Percentiles rank a stretch among this genome's conserved stretches.
phyloP scores from a whole-genome alignment of 208 protist species.

The Crithidia acanthocephali region DNA sequence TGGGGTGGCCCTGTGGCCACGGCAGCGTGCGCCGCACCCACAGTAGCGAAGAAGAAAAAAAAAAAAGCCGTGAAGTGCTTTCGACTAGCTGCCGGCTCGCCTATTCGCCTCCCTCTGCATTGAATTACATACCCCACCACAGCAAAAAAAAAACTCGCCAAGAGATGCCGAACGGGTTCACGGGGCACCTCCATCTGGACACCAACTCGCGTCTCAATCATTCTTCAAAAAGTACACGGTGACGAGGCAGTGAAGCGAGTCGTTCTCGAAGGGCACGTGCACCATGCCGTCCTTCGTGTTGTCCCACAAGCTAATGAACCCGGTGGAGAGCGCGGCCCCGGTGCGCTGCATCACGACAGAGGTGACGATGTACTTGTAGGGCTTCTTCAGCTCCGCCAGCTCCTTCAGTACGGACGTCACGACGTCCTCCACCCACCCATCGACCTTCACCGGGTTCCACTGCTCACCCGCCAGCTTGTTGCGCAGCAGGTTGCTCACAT shows the following conservation, averaged over 20 bases:
- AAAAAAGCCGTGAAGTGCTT: no score
- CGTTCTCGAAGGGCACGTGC: conserved; percentile 88
- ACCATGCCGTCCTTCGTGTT: conserved; percentile 92
- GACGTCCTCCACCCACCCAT: conserved; percentile 86
- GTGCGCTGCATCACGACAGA: conserved; percentile 93
- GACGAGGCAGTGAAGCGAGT: conserved; percentile 79
- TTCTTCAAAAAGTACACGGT: conserved; percentile 92
- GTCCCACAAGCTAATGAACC: conserved; percentile 94
- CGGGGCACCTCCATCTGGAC: no score
- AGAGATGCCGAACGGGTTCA: no score
- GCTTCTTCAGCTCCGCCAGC: conserved; percentile 90
- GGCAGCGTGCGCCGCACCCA: neutral
- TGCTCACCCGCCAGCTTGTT: conserved; percentile 73
- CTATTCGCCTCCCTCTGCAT: no score
- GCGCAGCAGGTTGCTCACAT: conserved; percentile 60
- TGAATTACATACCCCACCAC: no score
- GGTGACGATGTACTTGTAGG: conserved; percentile 94
- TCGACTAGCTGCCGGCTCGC: no score
- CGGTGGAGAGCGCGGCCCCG: conserved; percentile 87
- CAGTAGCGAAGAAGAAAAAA: neutral
- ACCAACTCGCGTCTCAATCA: conserved; percentile 68
- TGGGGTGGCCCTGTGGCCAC: no score
- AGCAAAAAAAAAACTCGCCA: no score
- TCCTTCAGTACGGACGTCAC: conserved; percentile 73
- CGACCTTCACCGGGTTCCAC: conserved; percentile 86